Conservation (phyloP, 805 yeast genomes). For the Kluyveromyces lactis region DNA sequence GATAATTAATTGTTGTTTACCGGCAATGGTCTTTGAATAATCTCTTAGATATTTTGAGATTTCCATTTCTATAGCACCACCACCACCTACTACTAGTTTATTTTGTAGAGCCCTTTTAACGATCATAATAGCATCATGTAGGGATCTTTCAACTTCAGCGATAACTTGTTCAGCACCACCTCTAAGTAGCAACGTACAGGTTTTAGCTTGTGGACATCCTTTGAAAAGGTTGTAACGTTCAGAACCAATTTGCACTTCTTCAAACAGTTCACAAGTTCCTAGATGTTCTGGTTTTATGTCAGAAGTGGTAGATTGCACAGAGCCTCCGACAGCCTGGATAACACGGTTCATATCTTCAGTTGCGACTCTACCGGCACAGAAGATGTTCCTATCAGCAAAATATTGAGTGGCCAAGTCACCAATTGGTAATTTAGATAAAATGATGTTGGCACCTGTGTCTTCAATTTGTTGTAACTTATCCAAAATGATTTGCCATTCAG, state of each 20-base stretch:
- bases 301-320: conserved; percentile 69
- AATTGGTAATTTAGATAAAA: conserved; percentile 88
- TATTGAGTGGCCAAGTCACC: conserved; percentile 99
- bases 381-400: conserved; percentile 91
- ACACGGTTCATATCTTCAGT: conserved; percentile 88
- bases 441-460: conserved; percentile 83
- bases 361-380: conserved; percentile 95
- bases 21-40: conserved; percentile 79
- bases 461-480: conserved; percentile 78
- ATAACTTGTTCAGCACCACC: conserved; percentile 98
- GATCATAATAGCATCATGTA: conserved; percentile 98
- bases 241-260: conserved; percentile 92
- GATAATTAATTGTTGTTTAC: conserved; percentile 90
- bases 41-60: conserved; percentile 82
- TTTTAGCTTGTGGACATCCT: conserved; percentile 87
- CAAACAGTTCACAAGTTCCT: conserved; percentile 79
- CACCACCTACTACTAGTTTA: conserved; percentile 89
- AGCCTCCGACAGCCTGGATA: conserved; percentile 88
- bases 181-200: conserved; percentile 87
- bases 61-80: conserved; percentile 99
- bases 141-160: conserved; percentile 94
- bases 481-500: conserved; percentile 95
- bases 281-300: conserved; percentile 63
- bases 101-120: conserved; percentile 91
- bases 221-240: conserved; percentile 90